A percentile compares a stretch with the other conserved stretches of the same genome.
Conservation (phyloP, 2,329 filamentous ascomycete genomes). For the Sporothrix inflata region DNA sequence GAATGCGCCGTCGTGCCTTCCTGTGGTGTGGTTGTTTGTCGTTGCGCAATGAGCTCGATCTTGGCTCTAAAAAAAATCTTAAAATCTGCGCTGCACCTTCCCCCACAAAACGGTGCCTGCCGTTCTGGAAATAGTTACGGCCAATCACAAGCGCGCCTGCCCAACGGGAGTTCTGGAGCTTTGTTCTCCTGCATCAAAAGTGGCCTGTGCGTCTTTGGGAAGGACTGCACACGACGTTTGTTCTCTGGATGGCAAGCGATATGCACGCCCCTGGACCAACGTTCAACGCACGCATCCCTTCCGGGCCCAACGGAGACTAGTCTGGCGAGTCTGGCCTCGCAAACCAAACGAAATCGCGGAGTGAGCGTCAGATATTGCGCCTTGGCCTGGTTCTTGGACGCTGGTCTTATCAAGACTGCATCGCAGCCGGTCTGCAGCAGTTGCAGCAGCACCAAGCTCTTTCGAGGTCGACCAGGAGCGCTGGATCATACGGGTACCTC, state of each 20-base stretch:
- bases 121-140: not conserved
- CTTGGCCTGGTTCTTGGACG: not conserved
- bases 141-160: conserved; percentile 23
- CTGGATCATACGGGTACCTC: not conserved
- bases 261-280: conserved; percentile 17
- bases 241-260: not conserved
- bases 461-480: not conserved
- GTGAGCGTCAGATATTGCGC: not conserved
- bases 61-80: not conserved
- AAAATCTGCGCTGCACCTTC: not conserved
- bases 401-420: not conserved
- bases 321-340: not conserved
- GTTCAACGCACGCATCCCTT: not conserved
- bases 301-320: conserved; percentile 7
- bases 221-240: no score
- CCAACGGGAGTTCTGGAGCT: conserved; percentile 9
- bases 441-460: not conserved
- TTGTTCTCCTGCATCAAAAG: conserved; percentile 29
- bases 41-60: not conserved
- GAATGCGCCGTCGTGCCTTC: not conserved
- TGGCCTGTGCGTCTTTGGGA: conserved; percentile 30
- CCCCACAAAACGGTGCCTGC: conserved; percentile 25
- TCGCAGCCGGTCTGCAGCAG: not conserved
- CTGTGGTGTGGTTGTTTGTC: not conserved
- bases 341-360: not conserved